Evolutionary conservation across 345 rosid genomes (phyloP).

Genomic region (Pugionium cornutum): DNA sequence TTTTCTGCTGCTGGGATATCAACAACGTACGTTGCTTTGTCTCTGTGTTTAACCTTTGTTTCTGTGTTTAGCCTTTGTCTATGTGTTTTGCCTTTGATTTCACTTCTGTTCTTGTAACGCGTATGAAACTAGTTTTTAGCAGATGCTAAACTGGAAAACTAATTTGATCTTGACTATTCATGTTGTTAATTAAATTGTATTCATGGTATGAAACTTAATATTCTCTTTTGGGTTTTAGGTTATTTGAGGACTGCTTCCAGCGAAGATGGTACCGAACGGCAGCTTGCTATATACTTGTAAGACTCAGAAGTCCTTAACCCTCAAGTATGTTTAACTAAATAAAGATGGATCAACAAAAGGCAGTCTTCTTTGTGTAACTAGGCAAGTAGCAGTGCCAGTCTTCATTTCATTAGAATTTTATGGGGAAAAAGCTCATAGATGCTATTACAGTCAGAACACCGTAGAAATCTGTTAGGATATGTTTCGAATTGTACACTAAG

Average conservation of each 20-base stretch:
- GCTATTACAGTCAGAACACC: not conserved
- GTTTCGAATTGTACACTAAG: constrained; percentile 9
- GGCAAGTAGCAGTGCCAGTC: not conserved
- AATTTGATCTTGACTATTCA: constrained; percentile 2
- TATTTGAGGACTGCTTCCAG: constrained; percentile 98
- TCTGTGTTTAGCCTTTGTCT: not conserved
- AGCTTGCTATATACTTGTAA: constrained; percentile 97
- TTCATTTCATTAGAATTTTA: not conserved
- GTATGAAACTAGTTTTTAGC: constrained; percentile 1
- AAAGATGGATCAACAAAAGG: constrained; percentile 11
- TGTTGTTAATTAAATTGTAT: constrained; percentile 7
- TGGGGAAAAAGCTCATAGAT: not conserved
- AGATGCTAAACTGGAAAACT: constrained; percentile 12
- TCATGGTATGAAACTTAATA: constrained; percentile 20
- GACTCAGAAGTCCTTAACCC: constrained; percentile 36
- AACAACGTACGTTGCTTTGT: constrained; percentile 64
- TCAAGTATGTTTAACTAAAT: constrained; percentile 7
- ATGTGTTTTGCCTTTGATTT: constrained; percentile 14
- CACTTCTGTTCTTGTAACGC: not conserved
- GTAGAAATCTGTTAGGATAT: constrained; percentile 10
- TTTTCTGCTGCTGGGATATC: constrained; percentile 97
- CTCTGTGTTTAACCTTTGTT: constrained; percentile 13
- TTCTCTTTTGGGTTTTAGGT: constrained; percentile 48
- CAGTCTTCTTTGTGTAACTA: constrained; percentile 19
- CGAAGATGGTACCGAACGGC: constrained; percentile 98